These are phyloP conservation scores for Hericium alpestre DNA, from an alignment of 768 basidiomycete genomes.

Conservation along the genomic window DNA sequence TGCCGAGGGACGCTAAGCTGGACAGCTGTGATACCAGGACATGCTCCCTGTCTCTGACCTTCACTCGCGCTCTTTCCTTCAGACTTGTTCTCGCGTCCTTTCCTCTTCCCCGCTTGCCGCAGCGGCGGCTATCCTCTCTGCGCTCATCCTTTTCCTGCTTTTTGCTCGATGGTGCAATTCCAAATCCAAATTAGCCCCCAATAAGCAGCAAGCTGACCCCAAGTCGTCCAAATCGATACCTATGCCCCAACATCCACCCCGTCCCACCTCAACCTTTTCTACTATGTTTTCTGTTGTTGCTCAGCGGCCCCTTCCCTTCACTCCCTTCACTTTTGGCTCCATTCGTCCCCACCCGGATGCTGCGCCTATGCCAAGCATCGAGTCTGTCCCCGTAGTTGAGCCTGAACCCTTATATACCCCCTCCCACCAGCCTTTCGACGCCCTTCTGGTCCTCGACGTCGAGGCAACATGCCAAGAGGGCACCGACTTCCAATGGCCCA, in stretches of 20 bases:
- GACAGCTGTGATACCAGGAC: neutral
- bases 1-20: neutral
- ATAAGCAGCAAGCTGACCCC: no score
- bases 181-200: neutral
- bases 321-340: conserved; percentile 1
- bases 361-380: neutral
- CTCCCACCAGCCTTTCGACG: conserved; percentile 49
- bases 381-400: neutral
- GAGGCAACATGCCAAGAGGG: conserved; percentile 74
- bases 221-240: neutral
- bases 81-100: neutral
- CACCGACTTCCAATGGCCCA: conserved; percentile 72
- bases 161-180: conserved; percentile 6
- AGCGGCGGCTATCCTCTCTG: neutral
- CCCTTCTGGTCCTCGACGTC: conserved; percentile 81
- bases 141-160: neutral
- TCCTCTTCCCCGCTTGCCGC: neutral
- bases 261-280: neutral
- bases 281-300: conserved; percentile 9
- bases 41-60: neutral
- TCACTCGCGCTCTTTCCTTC: neutral
- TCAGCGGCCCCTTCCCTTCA: conserved; percentile 4
- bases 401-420: neutral
- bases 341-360: neutral
- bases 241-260: neutral